Evolutionary conservation across 805 yeast species (phyloP), one percentile per base, ranked within the genome.

Genomic region (Myxozyma geophila): DNA sequence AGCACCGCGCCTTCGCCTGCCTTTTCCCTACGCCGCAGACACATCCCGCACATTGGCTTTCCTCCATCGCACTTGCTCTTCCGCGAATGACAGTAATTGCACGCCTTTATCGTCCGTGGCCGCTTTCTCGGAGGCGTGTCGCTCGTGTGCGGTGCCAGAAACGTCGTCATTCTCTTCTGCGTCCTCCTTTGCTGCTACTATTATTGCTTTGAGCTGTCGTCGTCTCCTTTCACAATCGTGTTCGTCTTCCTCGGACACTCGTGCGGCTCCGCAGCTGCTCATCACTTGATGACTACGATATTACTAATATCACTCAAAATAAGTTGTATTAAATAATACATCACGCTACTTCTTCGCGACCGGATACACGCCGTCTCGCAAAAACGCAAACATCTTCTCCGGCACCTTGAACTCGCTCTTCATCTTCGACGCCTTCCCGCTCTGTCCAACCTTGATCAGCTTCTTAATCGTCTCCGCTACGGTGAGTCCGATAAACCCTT

Each of bases 321-420:
- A 3, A 28, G 2, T 28, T 28, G 28, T 46, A n/a, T 10, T 28
- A 10, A 13, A n/a, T 35, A 21, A 9, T 19, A 28, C 28, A 28
- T 28, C 6, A 17, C 33, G 53, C 5, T 23, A 39, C 44, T 62
- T 55, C 59, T 64, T 64, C 23, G 61, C 54, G 2, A 39, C 60
- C 10, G 68, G 68, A 55, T 62, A 64, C 13, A 58, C 48, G 17
- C 66, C 68, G n/a, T 64, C 68, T 33, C 62, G 62, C 51, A 62
- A 43, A 46, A 62, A 64, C 21, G 49, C 36, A 44, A 54, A 64
- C 66, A 60, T 60, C 41, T 66, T 66, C 37, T 86, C 89, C 6
- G 82, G 75, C 1, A 91, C 75, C 49, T 82, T 83, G 72, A 87
- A 84, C 39, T 82, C 85, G 46, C 81, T 81, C 13, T 80, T 75